Evolutionary conservation across 805 yeast species (phyloP), one percentile per base, ranked within the genome.

Genomic region (Ogataea thermomethanolica): DNA sequence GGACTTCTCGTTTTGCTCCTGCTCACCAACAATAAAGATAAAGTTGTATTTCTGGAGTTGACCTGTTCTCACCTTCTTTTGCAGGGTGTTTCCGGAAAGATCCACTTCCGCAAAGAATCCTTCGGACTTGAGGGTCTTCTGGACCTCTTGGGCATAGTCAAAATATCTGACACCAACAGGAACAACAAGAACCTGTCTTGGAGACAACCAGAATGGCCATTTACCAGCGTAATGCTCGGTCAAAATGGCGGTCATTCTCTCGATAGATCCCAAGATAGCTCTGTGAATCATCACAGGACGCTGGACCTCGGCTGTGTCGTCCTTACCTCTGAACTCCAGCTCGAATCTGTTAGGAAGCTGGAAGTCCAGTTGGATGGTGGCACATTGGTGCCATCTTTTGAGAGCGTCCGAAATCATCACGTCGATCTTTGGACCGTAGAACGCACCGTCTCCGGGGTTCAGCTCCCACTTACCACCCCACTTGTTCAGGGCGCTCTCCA

Each of bases 171-270:
- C 95, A 60, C 96, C 97, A 55, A 93, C 97, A 54, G 99, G 99
- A 23, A 93, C 93, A 57, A 93, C 95, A 56, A 91, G 73, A 43
- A 91, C 78, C 71, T 93, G 99, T 73, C 99, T 84, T 59, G 99
- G 99, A n/a, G 98, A 90, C 62, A 93, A 76, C 99, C 99, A 93
- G 77, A 93, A 87, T 60, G 99, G 99, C 99, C 99, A 93, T 66
- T 89, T 93, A 59, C 99, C 99, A 62, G 90, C 96, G 70, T 75
- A 93, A 72, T 93, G 99, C 70, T 93, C 99, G 44, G 95, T 90
- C 66, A 93, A 79, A 56, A 93, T 91, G 49, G 97, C 99, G 49
- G 96, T 86, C 98, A 93, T 90, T 76, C 99, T 86, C 76, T 93
- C 99, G 46, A 93, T 95, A 33, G 96, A 87, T 54, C 99, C 99